These are phyloP conservation scores for Parastagonospora nodorum DNA, from an alignment of 2,329 filamentous ascomycete species.

Conservation along the genomic window DNA sequence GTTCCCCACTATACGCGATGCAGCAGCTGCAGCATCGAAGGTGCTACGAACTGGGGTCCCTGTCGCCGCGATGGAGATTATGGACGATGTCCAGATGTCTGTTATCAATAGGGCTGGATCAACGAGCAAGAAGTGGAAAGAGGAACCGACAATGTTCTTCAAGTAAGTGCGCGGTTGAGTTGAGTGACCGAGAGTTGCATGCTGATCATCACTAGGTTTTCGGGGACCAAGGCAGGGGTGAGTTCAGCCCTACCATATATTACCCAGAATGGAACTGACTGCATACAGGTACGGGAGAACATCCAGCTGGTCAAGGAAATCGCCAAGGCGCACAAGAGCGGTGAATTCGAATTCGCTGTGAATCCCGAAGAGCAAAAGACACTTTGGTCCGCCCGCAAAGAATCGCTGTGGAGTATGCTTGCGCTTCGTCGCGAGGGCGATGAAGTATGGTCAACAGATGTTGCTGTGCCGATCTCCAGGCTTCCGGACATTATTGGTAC, in stretches of 20 bases:
- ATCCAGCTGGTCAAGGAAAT: slow-evolving; percentile 71
- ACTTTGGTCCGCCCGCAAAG: slow-evolving; percentile 65
- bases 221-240: slow-evolving; percentile 73
- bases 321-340: slow-evolving; percentile 63
- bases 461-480: slow-evolving; percentile 64
- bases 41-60: slow-evolving; percentile 78
- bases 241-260: slow-evolving; percentile 20
- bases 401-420: slow-evolving; percentile 66
- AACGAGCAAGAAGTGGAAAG: slow-evolving; percentile 74
- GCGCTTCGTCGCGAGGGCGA: slow-evolving; percentile 59
- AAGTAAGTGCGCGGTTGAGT: slow-evolving; percentile 57
- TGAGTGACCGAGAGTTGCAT: slow-evolving; percentile 5
- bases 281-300: slow-evolving; percentile 69
- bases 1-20: slow-evolving; percentile 77
- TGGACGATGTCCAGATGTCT: slow-evolving; percentile 87
- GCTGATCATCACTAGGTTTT: slow-evolving; percentile 57
- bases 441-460: slow-evolving; percentile 67
- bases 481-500: slow-evolving; percentile 66
- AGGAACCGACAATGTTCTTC: slow-evolving; percentile 80
- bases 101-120: slow-evolving; percentile 77
- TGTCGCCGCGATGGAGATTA: slow-evolving; percentile 79
- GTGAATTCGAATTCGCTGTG: slow-evolving; percentile 61
- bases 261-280: slow-evolving; percentile 34
- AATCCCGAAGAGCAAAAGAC: slow-evolving; percentile 59
- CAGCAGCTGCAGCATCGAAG: slow-evolving; percentile 72